Conservation (phyloP, 768 basidiomycete species). For the Panaeolus cyanescens region DNA sequence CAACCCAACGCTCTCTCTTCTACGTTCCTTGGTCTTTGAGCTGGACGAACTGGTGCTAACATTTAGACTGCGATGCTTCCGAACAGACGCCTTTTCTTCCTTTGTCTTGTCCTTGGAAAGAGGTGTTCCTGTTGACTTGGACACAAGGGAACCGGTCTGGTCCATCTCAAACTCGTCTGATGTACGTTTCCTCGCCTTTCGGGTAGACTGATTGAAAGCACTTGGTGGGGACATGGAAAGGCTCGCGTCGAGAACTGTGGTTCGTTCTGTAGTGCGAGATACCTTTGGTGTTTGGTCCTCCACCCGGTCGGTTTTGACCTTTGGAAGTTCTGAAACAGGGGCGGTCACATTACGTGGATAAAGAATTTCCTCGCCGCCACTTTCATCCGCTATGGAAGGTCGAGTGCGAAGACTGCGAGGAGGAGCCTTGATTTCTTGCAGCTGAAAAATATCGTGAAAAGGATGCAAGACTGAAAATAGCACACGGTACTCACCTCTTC, state of each 20-base stretch:
- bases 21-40: constrained; percentile 52
- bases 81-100: constrained; percentile 53
- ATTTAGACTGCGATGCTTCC: constrained; percentile 76
- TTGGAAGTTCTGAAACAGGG: constrained; percentile 31
- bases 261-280: constrained; percentile 31
- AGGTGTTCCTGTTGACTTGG: constrained; percentile 43
- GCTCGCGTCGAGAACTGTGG: constrained; percentile 25
- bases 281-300: constrained; percentile 28
- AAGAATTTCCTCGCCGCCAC: constrained; percentile 88
- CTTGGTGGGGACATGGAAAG: constrained; percentile 59
- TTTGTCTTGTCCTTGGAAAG: constrained; percentile 46
- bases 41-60: constrained; percentile 41
- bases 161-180: constrained; percentile 86
- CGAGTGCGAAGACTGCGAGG: constrained; percentile 55
- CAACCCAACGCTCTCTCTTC: constrained; percentile 53
- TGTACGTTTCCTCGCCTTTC: constrained; percentile 71
- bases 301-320: constrained; percentile 27
- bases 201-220: constrained; percentile 54
- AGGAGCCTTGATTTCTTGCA: constrained; percentile 42
- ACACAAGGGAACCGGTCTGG: constrained; percentile 59
- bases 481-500: constrained; percentile 54
- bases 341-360: constrained; percentile 66
- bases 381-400: constrained; percentile 78
- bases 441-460: constrained; percentile 31
- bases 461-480: constrained; percentile 3